Evolutionary conservation across 306 rosid genomes (phyloP), one percentile per base, ranked within the genome.

Genomic region (Vigna radiata): DNA sequence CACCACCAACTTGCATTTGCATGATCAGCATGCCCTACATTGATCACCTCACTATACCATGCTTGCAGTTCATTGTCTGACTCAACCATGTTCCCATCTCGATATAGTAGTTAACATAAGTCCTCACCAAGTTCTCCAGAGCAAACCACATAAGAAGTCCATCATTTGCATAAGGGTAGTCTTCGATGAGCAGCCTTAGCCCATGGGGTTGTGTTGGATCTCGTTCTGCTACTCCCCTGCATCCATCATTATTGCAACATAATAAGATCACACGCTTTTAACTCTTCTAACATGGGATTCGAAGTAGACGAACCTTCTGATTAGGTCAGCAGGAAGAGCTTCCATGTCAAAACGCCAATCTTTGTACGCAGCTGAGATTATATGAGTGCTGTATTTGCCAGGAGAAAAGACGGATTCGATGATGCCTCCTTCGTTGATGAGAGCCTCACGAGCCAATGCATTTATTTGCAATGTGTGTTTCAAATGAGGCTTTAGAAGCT

Each of bases 111-210:
- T 84, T 79, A 58, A 93, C 98, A 41, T 84, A 93, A 64, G 89
- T 79, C 58, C 70, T 76, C 6, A 91, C 95, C 88, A 87, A 83
- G 39, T 83, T 86, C 85, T 93, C 88, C 52, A 91, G 75, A 44
- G 95, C 90, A 56, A 77, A 84, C 96, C 96, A 91, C 6, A 91
- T 86, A 8, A 89, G 84, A 25, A 93, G 89, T 56, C 98, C 96
- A 72, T 93, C 98, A 21, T 69, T 76, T 46, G 93, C 98, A 81
- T 91, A 91, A 7, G 98, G 98, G 79, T 91, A 93, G 59, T 93
- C 98, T 70, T 90, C 89, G 5, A 91, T 65, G 6, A 85, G 12
- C 21, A 93, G 88, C 79, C 72, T 93, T 68, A 93, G 79, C 16
- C 98, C 98, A 68, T 86, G 91, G 23, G 98, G 87, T 44, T 88